Conservation (phyloP, 176 grass and related monocot species). For the Zoysia pacifica region DNA sequence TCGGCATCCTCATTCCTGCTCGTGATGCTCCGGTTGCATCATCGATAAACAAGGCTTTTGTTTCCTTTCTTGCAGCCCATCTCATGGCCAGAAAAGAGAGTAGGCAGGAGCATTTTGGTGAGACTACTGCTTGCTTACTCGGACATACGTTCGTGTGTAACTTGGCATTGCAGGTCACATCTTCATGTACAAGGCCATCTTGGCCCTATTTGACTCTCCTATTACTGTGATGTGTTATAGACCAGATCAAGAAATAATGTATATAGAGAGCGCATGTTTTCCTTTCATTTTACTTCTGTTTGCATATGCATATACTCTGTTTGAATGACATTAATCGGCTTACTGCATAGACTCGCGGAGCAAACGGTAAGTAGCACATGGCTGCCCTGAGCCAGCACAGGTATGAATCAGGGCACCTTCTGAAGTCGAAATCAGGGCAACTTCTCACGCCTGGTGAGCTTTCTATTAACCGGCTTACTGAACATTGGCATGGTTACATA, state of each 20-base stretch:
- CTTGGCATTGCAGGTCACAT: conserved; percentile 17
- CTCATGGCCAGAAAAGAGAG: conserved; percentile 11
- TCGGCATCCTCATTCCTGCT: conserved; percentile 17
- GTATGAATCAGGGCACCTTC: too few relatives aligned
- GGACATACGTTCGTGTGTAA: not conserved
- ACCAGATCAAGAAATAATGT: not conserved
- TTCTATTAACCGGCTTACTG: not conserved
- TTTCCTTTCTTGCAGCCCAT: not conserved
- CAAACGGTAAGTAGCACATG: too few relatives aligned
- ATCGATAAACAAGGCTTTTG: not conserved
- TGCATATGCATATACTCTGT: conserved; percentile 8
- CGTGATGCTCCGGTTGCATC: conserved; percentile 25
- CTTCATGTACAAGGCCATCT: not conserved
- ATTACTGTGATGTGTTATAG: conserved; percentile 21
- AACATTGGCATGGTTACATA: not conserved
- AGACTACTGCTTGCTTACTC: not conserved
- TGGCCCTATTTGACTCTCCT: conserved; percentile 1
- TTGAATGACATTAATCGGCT: not conserved
- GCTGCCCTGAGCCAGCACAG: too few relatives aligned
- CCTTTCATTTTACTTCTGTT: not conserved
- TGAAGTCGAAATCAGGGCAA: too few relatives aligned
- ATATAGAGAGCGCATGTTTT: conserved; percentile 16
- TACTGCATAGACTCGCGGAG: not conserved
- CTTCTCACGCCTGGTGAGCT: too few relatives aligned
- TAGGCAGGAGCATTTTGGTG: conserved; percentile 27